Evolutionary conservation across 2,329 filamentous ascomycete species (phyloP).

Genomic region (Sporothrix protearum): DNA sequence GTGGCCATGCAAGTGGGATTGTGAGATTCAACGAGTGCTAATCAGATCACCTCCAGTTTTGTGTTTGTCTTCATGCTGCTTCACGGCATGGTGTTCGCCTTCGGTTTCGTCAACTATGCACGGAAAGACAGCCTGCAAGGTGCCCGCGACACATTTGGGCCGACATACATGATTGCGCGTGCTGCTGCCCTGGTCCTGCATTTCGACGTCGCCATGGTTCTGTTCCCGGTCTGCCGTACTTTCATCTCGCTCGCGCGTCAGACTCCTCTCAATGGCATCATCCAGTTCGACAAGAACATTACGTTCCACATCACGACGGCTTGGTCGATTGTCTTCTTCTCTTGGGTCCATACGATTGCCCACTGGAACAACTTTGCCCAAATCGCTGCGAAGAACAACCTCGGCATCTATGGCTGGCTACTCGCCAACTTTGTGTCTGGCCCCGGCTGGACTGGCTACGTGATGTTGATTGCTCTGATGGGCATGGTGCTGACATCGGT

Average conservation of each 20-base stretch:
- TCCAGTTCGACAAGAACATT: conserved; percentile 87
- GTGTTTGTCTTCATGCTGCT: conserved; percentile 70
- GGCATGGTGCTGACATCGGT: conserved; percentile 74
- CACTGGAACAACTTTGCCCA: conserved; percentile 86
- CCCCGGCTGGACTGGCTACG: conserved; percentile 80
- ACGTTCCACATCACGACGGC: conserved; percentile 81
- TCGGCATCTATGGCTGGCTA: conserved; percentile 75
- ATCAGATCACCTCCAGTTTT: conserved; percentile 49
- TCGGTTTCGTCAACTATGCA: conserved; percentile 75
- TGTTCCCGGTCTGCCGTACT: conserved; percentile 79
- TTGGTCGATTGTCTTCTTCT: conserved; percentile 86
- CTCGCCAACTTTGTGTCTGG: conserved; percentile 74
- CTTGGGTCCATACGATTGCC: conserved; percentile 79
- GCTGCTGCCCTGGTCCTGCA: conserved; percentile 73
- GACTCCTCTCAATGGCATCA: conserved; percentile 79
- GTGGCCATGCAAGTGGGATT: too few relatives aligned
- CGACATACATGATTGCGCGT: conserved; percentile 72
- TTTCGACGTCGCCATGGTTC: conserved; percentile 73
- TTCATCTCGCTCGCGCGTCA: conserved; percentile 77
- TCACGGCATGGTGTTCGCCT: conserved; percentile 73
- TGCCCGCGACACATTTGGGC: conserved; percentile 65
- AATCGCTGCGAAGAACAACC: conserved; percentile 68
- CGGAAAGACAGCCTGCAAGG: conserved; percentile 70
- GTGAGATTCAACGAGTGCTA: not conserved
- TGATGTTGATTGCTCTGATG: conserved; percentile 76